Evolutionary conservation across 2,329 filamentous ascomycete species (phyloP), one percentile per base, ranked within the genome.

Genomic region (Trichoderma koningiopsis): DNA sequence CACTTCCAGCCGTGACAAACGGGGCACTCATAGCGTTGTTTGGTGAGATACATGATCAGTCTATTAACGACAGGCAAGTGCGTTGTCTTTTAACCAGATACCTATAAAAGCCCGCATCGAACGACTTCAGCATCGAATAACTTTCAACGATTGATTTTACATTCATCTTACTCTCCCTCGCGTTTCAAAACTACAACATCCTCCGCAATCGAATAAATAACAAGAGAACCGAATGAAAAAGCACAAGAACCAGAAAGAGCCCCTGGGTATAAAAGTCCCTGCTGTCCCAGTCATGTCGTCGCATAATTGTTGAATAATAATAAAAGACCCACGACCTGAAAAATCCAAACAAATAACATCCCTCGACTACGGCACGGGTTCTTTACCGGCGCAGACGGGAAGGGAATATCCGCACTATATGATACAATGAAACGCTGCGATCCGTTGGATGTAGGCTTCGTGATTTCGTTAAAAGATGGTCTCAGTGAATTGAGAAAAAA

Each of bases 201-300:
- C 22, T 27, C 49, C 24, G 43, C 43, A 24, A 24, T 55, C 33
- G 43, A 59, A 33, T 47, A 43, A 57, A 33, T 31, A 11, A 57
- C 37, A 57, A 47, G 29, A 63, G n/a, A 35, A 63, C 16, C 31
- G 33, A 24, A 37, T 49, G 33, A 24, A 40, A 61, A 40, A 31
- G 62, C 49, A 40, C 35, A 49, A 61, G 11, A 65, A 53, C 22
- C 62, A 60, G 59, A 35, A 69, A 65, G 37, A 69, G 59, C 43
- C 52, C 68, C 57, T 60, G 68, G 68, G 68, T 70, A 70, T 70
- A 70, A 52, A 70, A 49, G 55, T 56, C 68, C 63, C 57, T 57
- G 58, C 63, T 57, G 63, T 68, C 68, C 68, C 63, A 70, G 58
- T 62, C 63, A 55, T 59, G 60, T 58, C 67, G 59, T 62, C 37